phyloP scores from a whole-genome alignment of 495 filamentous ascomycete genomes.

The Penicillium atrosanguineum region DNA sequence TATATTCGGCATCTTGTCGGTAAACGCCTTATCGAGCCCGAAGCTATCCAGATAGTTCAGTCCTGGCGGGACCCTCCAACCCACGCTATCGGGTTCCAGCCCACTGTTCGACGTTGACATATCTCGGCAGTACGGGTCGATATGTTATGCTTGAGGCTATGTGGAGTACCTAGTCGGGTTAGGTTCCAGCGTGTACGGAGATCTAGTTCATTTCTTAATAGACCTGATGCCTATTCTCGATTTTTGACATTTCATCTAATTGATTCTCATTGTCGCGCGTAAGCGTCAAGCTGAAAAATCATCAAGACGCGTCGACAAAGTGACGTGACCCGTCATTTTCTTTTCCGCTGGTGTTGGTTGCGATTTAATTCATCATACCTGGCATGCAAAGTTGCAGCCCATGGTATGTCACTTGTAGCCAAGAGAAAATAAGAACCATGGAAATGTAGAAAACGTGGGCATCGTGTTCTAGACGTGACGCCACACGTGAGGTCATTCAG shows the following conservation, averaged over 20 bases:
- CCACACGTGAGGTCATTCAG: background rate
- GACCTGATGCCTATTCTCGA: too few species aligned
- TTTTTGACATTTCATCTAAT: too few species aligned
- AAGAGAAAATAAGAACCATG: background rate
- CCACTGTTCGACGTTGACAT: slow-evolving; percentile 3
- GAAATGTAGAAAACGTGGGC: background rate
- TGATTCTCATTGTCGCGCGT: too few species aligned
- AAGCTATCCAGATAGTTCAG: slow-evolving; percentile 31
- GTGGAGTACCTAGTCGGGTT: background rate
- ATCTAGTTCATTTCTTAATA: too few species aligned
- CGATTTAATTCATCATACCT: too few species aligned
- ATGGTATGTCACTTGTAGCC: too few species aligned
- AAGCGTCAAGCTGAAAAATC: too few species aligned
- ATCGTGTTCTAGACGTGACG: background rate
- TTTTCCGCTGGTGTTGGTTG: too few species aligned
- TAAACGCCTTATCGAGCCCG: slow-evolving; percentile 19
- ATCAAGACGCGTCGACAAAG: too few species aligned
- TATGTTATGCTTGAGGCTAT: background rate
- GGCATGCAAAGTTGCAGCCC: too few species aligned
- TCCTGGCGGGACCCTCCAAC: slow-evolving; percentile 31
- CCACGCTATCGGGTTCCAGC: slow-evolving; percentile 30
- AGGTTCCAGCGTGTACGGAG: too few species aligned
- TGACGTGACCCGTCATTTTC: too few species aligned
- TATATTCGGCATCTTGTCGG: slow-evolving; percentile 28
- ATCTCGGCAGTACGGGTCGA: background rate